A percentile compares a stretch with the other conserved stretches of the same genome.
Evolutionary conservation across 2,329 filamentous ascomycete genomes (phyloP).

Genomic region (Periconia macrospinosa): DNA sequence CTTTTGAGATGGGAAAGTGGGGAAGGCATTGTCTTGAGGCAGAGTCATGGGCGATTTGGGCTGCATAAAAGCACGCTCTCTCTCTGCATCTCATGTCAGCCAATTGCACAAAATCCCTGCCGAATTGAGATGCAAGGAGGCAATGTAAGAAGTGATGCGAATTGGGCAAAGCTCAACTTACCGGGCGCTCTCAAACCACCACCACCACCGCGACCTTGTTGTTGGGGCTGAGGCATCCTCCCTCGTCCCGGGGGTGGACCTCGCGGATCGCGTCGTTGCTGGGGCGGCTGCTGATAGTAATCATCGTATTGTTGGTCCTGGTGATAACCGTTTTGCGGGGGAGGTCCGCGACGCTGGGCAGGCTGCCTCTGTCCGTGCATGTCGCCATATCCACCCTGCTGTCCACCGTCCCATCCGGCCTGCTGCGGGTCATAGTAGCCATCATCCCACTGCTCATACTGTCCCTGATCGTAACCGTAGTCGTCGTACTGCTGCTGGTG

Average conservation of each 20-base stretch:
- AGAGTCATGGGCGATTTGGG: constrained; percentile 28
- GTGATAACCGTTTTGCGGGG: constrained; percentile 25
- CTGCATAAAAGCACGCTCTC: constrained; percentile 33
- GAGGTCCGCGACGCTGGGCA: constrained; percentile 12
- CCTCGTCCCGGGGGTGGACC: constrained; percentile 26
- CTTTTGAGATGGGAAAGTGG: constrained; percentile 45
- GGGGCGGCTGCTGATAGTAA: constrained; percentile 25
- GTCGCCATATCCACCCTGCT: constrained; percentile 26
- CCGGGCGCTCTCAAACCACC: constrained; percentile 27
- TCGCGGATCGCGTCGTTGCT: constrained; percentile 30
- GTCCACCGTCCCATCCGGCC: constrained; percentile 28
- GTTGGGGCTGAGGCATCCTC: constrained; percentile 21
- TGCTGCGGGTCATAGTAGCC: constrained; percentile 38
- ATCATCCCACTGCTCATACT: constrained; percentile 38
- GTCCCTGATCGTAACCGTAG: constrained; percentile 37
- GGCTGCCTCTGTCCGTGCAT: constrained; percentile 19
- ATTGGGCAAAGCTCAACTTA: constrained; percentile 16
- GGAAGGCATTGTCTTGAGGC: constrained; percentile 52
- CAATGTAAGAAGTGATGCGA: neutral
- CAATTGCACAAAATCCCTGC: neutral
- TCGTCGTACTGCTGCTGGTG: constrained; percentile 36
- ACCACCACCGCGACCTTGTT: constrained; percentile 21
- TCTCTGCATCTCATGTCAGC: constrained; percentile 19
- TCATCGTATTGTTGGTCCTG: constrained; percentile 32
- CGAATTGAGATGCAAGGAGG: neutral